Evolutionary conservation across 495 filamentous ascomycete species (phyloP).

Genomic region (Penicillium alfredii): DNA sequence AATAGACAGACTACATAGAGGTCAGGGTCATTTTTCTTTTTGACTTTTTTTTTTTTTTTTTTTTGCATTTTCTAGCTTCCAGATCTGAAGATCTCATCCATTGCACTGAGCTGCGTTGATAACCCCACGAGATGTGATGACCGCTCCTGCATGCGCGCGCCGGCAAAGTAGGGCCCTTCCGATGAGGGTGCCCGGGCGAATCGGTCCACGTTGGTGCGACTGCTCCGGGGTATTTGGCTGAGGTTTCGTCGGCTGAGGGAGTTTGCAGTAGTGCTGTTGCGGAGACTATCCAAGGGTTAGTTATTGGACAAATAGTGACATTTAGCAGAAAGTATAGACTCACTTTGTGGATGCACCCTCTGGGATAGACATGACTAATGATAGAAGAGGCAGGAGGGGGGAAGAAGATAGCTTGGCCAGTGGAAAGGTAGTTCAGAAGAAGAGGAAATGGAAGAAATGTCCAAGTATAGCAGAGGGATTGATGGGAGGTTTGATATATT

Average conservation of each 20-base stretch:
- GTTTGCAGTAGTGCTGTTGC: slow-evolving; percentile 16
- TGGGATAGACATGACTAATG: slow-evolving; percentile 17
- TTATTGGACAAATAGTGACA: background rate
- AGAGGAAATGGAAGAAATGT: background rate
- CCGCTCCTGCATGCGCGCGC: slow-evolving; percentile 29
- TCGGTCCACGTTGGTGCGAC: slow-evolving; percentile 24
- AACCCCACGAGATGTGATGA: slow-evolving; percentile 29
- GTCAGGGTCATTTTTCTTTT: slow-evolving; percentile 15
- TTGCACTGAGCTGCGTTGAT: slow-evolving; percentile 30
- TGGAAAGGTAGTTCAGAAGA: no score
- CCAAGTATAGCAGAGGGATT: background rate
- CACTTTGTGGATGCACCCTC: slow-evolving; percentile 11
- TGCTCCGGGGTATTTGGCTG: slow-evolving; percentile 26
- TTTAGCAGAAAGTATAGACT: background rate
- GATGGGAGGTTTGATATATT: background rate
- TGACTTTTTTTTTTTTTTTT: slow-evolving; percentile 12
- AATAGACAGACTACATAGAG: slow-evolving; percentile 26
- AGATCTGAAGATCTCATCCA: slow-evolving; percentile 30
- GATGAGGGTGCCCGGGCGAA: slow-evolving; percentile 29
- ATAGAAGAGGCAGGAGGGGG: background rate
- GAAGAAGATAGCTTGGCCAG: background rate
- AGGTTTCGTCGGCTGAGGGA: slow-evolving; percentile 29
- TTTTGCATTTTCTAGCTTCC: slow-evolving; percentile 7
- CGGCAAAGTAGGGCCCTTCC: slow-evolving; percentile 36
- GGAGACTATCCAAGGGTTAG: slow-evolving; percentile 14